Base-by-base conservation (phyloP, 768 basidiomycete species). In the Auriculariales sp. region DNA sequence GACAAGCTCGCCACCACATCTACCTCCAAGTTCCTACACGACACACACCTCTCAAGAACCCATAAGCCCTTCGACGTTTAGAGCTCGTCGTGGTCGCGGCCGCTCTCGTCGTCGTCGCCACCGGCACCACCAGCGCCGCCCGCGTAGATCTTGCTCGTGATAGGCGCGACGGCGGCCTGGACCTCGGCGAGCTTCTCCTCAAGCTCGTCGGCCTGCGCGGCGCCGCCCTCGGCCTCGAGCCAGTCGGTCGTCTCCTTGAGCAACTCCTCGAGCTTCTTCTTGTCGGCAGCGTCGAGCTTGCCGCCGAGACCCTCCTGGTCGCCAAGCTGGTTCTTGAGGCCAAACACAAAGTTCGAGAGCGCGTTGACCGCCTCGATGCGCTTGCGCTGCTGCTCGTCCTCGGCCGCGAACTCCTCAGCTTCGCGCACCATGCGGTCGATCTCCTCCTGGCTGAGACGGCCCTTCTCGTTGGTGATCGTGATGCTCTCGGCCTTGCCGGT, bases 391-490 rank as follows among this genome's bases (percentile, higher is more conserved):
- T 19, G 17, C n/a, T 69, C 86, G 52, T 89, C 87, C 66, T 87
- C 84, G 5, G 75, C 65, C 1, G 84, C 83, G 57, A 87, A 93
- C 60, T 91, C 81, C 73, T 97, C 91, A 3, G 90, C 91, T 58
- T 95, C 92, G 28, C 72, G 77, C 50, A 95, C 86, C 92, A 94
- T 95, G 53, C 90, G 86, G 61, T 95, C 92, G 54, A 95, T 94
- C 53, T 95, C 87, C 53, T 90, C 88, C 56, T 83, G 80, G 44
- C 72, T 76, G 22, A 91, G 79, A 69, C 93, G 87, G 39, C 89
- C 91, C 71, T 92, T 93, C 66, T 94, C 90, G 68, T 95, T 95
- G 58, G 79, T 92, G 69, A 95, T 97, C 32, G 88, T 92, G 65
- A 94, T 89, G 35, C 79, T 83, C 65, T 85, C 80, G 0, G 82